These are phyloP conservation scores for Rhipidocladum racemiflorum DNA, from an alignment of 176 grass and related monocot species.

Conservation along the genomic window DNA sequence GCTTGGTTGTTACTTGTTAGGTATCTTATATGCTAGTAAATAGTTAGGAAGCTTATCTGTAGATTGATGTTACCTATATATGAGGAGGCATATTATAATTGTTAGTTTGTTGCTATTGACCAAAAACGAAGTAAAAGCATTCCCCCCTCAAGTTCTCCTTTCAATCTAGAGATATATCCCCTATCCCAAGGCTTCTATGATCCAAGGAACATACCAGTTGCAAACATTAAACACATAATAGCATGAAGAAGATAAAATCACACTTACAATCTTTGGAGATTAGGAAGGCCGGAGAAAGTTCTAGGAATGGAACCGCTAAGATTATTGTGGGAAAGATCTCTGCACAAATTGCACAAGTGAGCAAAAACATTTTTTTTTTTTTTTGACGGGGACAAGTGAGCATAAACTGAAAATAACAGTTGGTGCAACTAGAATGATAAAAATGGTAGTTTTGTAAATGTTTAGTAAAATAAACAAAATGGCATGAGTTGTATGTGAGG, in stretches of 20 bases:
- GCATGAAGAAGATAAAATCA: background rate
- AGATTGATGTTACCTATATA: background rate
- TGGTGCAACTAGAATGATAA: background rate
- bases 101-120: background rate
- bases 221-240: background rate
- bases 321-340: constrained; percentile 65
- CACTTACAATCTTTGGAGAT: constrained; percentile 68
- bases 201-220: background rate
- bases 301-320: constrained; percentile 61
- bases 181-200: background rate
- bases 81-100: background rate
- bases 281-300: constrained; percentile 57
- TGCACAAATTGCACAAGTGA: constrained; percentile 44
- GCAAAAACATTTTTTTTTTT: background rate
- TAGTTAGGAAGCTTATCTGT: background rate
- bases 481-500: background rate
- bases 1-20: background rate
- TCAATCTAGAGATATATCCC: background rate
- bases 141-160: background rate
- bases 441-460: constrained; percentile 1
- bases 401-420: background rate
- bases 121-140: background rate
- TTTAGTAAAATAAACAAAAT: constrained; percentile 25
- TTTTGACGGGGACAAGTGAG: too few species aligned
- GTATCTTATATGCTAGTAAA: background rate